Percentiles rank a stretch among this genome's conserved stretches.
phyloP scores from a whole-genome alignment of 805 yeast genomes.

The Spencermartinsiella europaea region DNA sequence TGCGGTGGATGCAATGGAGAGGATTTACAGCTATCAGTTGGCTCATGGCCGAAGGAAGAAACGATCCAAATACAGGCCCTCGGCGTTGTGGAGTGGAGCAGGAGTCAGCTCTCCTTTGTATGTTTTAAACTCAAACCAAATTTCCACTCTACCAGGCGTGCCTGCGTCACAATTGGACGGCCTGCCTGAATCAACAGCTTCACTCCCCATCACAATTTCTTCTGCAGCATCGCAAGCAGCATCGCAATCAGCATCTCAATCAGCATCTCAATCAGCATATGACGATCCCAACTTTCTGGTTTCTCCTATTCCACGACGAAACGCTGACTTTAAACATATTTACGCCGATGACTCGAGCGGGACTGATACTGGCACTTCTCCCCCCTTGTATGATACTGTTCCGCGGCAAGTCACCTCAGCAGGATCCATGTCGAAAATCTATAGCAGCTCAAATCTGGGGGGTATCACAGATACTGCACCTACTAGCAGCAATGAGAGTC shows the following conservation, averaged over 20 bases:
- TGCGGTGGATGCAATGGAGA: constrained; percentile 17
- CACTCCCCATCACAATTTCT: background rate
- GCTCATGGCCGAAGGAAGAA: constrained; percentile 4
- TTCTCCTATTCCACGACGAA: background rate
- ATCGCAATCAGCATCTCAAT: background rate
- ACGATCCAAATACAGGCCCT: constrained; percentile 11
- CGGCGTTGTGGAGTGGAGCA: constrained; percentile 16
- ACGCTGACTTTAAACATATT: background rate
- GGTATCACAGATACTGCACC: too few relatives aligned
- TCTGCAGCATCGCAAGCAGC: background rate
- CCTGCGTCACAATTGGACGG: background rate
- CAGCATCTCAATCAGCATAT: background rate
- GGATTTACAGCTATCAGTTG: constrained; percentile 10
- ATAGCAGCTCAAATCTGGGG: background rate
- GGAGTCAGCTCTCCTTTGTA: background rate
- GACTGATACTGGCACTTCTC: background rate
- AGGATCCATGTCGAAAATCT: background rate
- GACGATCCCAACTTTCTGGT: background rate
- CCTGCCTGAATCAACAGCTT: background rate
- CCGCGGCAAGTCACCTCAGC: background rate
- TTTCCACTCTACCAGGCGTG: background rate
- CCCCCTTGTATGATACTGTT: background rate
- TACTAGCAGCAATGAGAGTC: background rate
- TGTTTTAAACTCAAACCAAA: background rate
- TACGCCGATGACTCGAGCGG: background rate